Percentiles rank a stretch among this genome's conserved stretches.
phyloP scores from a whole-genome alignment of 805 yeast genomes.

The Scheffersomyces amazonensis region DNA sequence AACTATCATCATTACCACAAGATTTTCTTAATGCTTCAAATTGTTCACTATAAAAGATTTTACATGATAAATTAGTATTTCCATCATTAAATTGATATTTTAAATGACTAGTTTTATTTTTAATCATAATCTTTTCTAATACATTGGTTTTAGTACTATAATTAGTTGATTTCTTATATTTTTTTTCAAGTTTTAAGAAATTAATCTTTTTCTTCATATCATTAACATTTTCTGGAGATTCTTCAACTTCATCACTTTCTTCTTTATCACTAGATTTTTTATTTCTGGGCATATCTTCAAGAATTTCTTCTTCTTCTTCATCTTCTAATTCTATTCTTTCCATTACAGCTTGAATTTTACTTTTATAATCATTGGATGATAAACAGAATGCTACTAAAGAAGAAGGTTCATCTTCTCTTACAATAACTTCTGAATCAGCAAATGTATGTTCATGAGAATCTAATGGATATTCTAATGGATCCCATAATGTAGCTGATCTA shows the following conservation, averaged over 20 bases:
- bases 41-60: slow-evolving; percentile 92
- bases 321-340: slow-evolving; percentile 16
- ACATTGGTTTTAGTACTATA: slow-evolving; percentile 23
- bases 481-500: slow-evolving; percentile 93
- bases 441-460: slow-evolving; percentile 82
- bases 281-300: slow-evolving; percentile 19
- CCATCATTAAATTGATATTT: slow-evolving; percentile 91
- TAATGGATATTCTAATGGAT: slow-evolving; percentile 82
- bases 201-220: slow-evolving; percentile 31
- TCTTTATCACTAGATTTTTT: slow-evolving; percentile 14
- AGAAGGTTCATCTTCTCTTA: slow-evolving; percentile 95
- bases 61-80: slow-evolving; percentile 78
- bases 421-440: slow-evolving; percentile 89
- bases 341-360: slow-evolving; percentile 45
- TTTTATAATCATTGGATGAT: slow-evolving; percentile 77
- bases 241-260: slow-evolving; percentile 5
- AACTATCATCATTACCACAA: slow-evolving; percentile 73
- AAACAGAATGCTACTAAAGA: slow-evolving; percentile 91
- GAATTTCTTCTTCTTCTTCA: slow-evolving; percentile 31
- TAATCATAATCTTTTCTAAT: slow-evolving; percentile 70
- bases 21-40: slow-evolving; percentile 89
- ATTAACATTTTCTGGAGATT: slow-evolving; percentile 3
- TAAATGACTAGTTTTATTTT: slow-evolving; percentile 83
- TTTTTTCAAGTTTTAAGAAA: slow-evolving; percentile 40
- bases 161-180: slow-evolving; percentile 30